A percentile compares a stretch with the other conserved stretches of the same genome.
Conservation (phyloP, 441 rosid genomes). For the Syzygium malaccense region DNA sequence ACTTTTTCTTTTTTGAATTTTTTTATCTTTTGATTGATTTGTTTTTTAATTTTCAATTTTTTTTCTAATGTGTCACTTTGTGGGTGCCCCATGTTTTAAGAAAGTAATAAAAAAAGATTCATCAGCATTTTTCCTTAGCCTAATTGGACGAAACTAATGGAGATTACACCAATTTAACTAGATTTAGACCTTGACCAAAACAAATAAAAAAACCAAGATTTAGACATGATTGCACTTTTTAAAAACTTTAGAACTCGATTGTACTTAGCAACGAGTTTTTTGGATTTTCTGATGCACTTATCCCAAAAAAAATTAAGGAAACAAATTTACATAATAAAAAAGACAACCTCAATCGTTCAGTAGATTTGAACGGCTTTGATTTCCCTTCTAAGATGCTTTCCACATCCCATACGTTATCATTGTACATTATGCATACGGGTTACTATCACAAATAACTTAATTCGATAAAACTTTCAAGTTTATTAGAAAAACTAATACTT, state of each 20-base stretch:
- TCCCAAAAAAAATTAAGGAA: neutral
- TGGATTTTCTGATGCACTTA: neutral
- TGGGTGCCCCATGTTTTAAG: neutral
- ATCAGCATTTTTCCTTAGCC: neutral
- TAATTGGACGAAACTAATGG: neutral
- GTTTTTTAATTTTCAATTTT: neutral
- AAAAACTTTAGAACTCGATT: neutral
- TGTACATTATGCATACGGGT: neutral
- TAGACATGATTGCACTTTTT: neutral
- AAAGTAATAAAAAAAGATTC: neutral
- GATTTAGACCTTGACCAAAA: too few species aligned
- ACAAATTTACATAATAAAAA: too few species aligned
- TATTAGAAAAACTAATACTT: neutral
- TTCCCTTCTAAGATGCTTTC: neutral
- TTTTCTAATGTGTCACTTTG: neutral
- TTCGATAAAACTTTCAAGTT: neutral
- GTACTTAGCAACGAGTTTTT: neutral
- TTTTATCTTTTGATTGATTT: neutral
- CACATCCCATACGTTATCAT: neutral
- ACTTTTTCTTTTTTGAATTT: rapidly evolving
- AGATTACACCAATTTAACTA: neutral
- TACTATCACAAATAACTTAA: neutral
- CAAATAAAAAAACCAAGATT: too few species aligned
- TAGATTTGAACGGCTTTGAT: neutral
- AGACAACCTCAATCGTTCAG: too few species aligned